Evolutionary conservation across 2,329 filamentous ascomycete genomes (phyloP), one percentile per base, ranked within the genome.

Genomic region (Coniochaeta sp.): DNA sequence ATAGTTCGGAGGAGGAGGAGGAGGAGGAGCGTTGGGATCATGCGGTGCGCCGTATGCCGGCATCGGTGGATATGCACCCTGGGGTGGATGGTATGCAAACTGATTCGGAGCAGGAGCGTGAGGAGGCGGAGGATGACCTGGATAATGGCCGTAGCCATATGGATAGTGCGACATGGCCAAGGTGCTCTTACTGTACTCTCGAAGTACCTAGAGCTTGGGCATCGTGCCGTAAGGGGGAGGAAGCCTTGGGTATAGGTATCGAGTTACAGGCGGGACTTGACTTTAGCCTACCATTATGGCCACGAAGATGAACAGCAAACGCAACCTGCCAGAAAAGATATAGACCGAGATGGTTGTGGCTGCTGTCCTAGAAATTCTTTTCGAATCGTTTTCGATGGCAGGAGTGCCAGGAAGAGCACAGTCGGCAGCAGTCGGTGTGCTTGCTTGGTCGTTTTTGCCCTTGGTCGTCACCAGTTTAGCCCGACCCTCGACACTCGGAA

Each of bases 111-210:
- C 60, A 46, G 62, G 63, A n/a, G 33, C n/a, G n/a, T n/a, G 33
- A 10, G 35, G 35, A 42, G 58, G 60, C 26, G 54, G 60, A 47
- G 62, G 62, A n/a, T 63, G 65, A 52, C 63, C 61, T 12, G 56
- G 56, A 52, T 58, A 60, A 26, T 57, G 58, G 56, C 60, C 59
- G 52, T 71, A 67, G 47, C 63, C 61, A 49, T 69, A 68, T 14
- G 67, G 65, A 53, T 68, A 69, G 47, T 71, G 67, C 33, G 71
- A 65, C 70, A 75, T 75, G 45, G 24, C 45, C 45, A 22, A 48
- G 16, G 45, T 31, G 28, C 45, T 48, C 30, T 32, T 32, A 32
- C 30, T n/a, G n/a, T 42, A 13, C 38, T 26, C 20, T n/a, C 38
- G 26, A 18, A 22, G 32, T 16, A 40, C 18, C 33, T 3, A 14